Evolutionary conservation across 2,329 filamentous ascomycete species (phyloP).

Genomic region (Emergomyces pasteurianus): DNA sequence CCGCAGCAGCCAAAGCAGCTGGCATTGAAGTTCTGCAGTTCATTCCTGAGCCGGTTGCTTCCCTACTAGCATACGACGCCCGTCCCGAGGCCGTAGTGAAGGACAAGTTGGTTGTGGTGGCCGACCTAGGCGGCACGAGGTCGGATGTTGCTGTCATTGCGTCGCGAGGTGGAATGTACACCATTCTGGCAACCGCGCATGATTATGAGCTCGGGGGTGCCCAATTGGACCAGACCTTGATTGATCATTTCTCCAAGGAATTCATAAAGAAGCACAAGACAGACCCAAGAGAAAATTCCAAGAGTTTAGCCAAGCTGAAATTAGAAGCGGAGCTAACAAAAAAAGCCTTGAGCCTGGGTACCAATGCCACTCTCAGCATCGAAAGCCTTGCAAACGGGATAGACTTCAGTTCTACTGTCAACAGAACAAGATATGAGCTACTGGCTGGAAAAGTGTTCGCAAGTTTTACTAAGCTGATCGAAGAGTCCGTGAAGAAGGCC

Average conservation of each 20-base stretch:
- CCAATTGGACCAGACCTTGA: constrained; percentile 77
- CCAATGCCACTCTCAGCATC: constrained; percentile 81
- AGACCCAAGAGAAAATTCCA: constrained; percentile 71
- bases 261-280: constrained; percentile 94
- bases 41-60: constrained; percentile 81
- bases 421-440: constrained; percentile 86
- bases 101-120: constrained; percentile 86
- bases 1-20: constrained; percentile 64
- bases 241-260: constrained; percentile 97
- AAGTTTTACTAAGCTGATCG: constrained; percentile 75
- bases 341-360: constrained; percentile 79
- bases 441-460: constrained; percentile 76
- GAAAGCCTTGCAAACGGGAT: constrained; percentile 81
- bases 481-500: constrained; percentile 81
- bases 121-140: constrained; percentile 82
- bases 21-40: constrained; percentile 84
- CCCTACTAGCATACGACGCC: constrained; percentile 83
- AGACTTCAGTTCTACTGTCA: constrained; percentile 86
- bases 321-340: constrained; percentile 83
- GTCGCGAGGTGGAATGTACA: constrained; percentile 91
- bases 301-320: constrained; percentile 81
- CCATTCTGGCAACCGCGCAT: constrained; percentile 80
- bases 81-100: constrained; percentile 58
- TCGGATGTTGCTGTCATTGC: constrained; percentile 86
- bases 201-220: constrained; percentile 88